phyloP scores from a whole-genome alignment of 441 rosid species.

The Geranium incanum region DNA sequence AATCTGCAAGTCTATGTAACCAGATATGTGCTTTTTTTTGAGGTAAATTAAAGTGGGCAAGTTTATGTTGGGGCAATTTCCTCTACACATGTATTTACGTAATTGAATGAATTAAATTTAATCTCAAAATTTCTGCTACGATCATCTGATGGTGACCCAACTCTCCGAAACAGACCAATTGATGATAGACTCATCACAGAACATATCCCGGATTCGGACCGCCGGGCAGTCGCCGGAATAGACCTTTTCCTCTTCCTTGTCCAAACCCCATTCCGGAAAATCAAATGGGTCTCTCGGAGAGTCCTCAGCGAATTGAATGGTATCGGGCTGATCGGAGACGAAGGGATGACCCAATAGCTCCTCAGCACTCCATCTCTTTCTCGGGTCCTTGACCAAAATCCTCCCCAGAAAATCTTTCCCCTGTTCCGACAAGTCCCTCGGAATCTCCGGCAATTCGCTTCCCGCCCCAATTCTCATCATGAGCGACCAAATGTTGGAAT shows the following conservation, averaged over 20 bases:
- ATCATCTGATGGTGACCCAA: constrained; percentile 46
- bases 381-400: constrained; percentile 59
- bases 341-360: constrained; percentile 72
- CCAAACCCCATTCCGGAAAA: constrained; percentile 42
- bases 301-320: constrained; percentile 7
- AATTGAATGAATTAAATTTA: too few relatives aligned
- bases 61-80: too few relatives aligned
- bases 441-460: constrained; percentile 51
- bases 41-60: too few relatives aligned
- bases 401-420: constrained; percentile 62
- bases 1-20: too few relatives aligned
- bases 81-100: too few relatives aligned
- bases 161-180: constrained; percentile 42
- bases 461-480: constrained; percentile 57
- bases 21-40: too few relatives aligned
- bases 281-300: constrained; percentile 62
- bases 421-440: constrained; percentile 43
- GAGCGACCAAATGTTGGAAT: constrained; percentile 33
- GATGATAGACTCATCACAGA: constrained; percentile 17
- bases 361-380: constrained; percentile 67
- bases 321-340: constrained; percentile 24
- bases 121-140: too few relatives aligned
- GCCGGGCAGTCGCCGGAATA: constrained; percentile 14
- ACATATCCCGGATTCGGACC: constrained; percentile 37
- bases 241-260: too few relatives aligned